Evolutionary conservation across 345 rosid species (phyloP).

Genomic region (Aquilaria malaccensis): DNA sequence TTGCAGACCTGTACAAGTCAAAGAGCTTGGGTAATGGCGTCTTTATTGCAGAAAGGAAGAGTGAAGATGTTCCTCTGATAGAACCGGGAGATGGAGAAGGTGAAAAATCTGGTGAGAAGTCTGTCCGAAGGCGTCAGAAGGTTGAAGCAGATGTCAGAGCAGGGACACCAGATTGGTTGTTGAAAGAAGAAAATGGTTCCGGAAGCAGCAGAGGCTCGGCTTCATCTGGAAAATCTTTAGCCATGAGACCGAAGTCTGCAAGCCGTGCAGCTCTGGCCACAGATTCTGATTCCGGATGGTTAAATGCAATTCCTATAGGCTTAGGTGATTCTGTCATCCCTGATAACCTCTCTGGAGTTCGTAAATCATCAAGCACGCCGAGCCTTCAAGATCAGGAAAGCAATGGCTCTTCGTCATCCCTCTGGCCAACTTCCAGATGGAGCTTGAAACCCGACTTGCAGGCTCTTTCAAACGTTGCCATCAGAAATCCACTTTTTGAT

Average conservation of each 20-base stretch:
- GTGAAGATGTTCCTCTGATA: slow-evolving; percentile 22
- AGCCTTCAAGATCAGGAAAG: slow-evolving; percentile 41
- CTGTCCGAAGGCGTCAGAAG: slow-evolving; percentile 48
- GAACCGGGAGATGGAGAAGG: slow-evolving; percentile 33
- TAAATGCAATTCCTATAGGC: slow-evolving; percentile 26
- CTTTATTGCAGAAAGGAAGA: slow-evolving; percentile 19
- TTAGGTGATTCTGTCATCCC: slow-evolving; percentile 32
- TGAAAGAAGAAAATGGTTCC: slow-evolving; percentile 44
- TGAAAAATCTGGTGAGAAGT: slow-evolving; percentile 35
- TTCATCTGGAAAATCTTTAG: slow-evolving; percentile 40
- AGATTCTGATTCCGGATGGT: slow-evolving; percentile 40
- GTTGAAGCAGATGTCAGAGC: slow-evolving; percentile 33
- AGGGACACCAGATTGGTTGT: slow-evolving; percentile 33
- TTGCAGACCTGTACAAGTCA: slow-evolving; percentile 13
- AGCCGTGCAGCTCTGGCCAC: slow-evolving; percentile 26
- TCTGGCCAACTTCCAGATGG: slow-evolving; percentile 47
- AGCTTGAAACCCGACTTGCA: slow-evolving; percentile 43
- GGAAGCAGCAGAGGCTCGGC: slow-evolving; percentile 31
- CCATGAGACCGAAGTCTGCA: slow-evolving; percentile 50
- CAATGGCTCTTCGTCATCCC: slow-evolving; percentile 19
- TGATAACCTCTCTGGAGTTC: slow-evolving; percentile 30
- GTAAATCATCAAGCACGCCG: slow-evolving; percentile 52
- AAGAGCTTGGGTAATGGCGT: slow-evolving; percentile 16
- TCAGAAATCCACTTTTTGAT: slow-evolving; percentile 42
- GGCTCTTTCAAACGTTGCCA: slow-evolving; percentile 39